Evolutionary conservation across 768 basidiomycete genomes (phyloP), one percentile per base, ranked within the genome.

Genomic region (Coprinopsis strossmayeri): DNA sequence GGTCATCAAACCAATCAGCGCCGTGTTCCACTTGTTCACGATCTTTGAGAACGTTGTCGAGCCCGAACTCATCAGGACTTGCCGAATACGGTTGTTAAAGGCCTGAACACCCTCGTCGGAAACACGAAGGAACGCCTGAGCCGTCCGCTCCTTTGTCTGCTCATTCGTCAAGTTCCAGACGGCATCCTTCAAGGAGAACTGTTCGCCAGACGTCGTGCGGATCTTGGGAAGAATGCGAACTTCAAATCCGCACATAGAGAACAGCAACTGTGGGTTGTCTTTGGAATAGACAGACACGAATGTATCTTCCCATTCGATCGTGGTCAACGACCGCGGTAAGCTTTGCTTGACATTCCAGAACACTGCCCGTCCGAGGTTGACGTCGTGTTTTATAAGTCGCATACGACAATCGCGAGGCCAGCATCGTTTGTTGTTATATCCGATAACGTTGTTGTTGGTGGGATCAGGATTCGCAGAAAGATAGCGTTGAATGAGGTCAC

Each of bases 281-380:
- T 90, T 89, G 5, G 94, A 97, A 69, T 90, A 99, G 39, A 98
- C 95, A 49, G 91, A 94, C 56, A 92, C 91, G 59, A 94, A 93
- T 0, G 94, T 93, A 61, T 97, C 93, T 54, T 98, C 95, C 96
- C 96, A 98, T 60, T 97, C 96, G 60, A 99, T 98, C 0, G 96
- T 97, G 0, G 96, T 98, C 53, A 99, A 70, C 13, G 95, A 96
- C 41, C 96, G 76, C 0, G 96, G 96, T 21, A 99, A 66, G 57
- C 90, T 90, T 66, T 97, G 93, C 70, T 97, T 96, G 65, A 98
- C 91, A 61, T 99, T 98, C 96, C 95, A 99, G 70, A 96, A 98
- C 7, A 97, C 96, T 1, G 96, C 96, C 53, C 96, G 81, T 18
- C 95, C 96, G 38, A 99, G 74, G 66, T 99, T 98, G 68, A 98